phyloP scores from a whole-genome alignment of 352 stramenopile species.

The Phytophthora foliorum region DNA sequence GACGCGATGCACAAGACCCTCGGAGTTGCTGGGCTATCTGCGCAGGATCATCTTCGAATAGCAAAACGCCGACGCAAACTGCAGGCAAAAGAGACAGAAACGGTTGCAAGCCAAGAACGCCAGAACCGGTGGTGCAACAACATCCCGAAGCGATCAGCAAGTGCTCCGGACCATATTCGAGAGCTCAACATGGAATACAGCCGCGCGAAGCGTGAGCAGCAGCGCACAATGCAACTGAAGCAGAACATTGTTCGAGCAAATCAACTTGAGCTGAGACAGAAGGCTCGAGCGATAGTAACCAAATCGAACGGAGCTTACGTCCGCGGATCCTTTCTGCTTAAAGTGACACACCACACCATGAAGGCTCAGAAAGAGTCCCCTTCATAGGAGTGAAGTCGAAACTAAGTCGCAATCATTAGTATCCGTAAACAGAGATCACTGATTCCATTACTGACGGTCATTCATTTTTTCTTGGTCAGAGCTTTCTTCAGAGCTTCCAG shows the following conservation, averaged over 20 bases:
- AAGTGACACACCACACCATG: slow-evolving; percentile 14
- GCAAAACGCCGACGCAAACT: slow-evolving; percentile 30
- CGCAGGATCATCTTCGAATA: slow-evolving; percentile 46
- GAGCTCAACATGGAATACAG: slow-evolving; percentile 21
- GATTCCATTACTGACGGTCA: neutral
- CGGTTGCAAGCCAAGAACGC: slow-evolving; percentile 25
- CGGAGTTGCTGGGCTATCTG: slow-evolving; percentile 47
- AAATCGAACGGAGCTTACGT: slow-evolving; percentile 42
- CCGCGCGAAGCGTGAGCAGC: slow-evolving; percentile 2
- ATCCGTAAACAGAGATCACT: neutral
- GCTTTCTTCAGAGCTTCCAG: slow-evolving; percentile 62
- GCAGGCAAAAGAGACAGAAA: slow-evolving; percentile 25
- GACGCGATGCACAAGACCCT: slow-evolving; percentile 49
- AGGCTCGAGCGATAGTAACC: slow-evolving; percentile 40
- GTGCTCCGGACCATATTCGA: slow-evolving; percentile 25
- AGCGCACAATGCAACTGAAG: slow-evolving; percentile 8
- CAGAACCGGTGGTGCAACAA: slow-evolving; percentile 56
- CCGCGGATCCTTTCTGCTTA: slow-evolving; percentile 57
- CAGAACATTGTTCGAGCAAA: slow-evolving; percentile 20
- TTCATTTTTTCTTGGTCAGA: slow-evolving; percentile 52
- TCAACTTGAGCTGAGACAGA: slow-evolving; percentile 31
- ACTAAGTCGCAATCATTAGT: neutral
- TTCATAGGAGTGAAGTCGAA: slow-evolving; percentile 3
- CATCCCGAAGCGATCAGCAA: slow-evolving; percentile 3
- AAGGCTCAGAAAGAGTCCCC: neutral